These are phyloP conservation scores for Bocquillonia castaneifolia DNA, from an alignment of 441 rosid genomes.

Conservation along the genomic window DNA sequence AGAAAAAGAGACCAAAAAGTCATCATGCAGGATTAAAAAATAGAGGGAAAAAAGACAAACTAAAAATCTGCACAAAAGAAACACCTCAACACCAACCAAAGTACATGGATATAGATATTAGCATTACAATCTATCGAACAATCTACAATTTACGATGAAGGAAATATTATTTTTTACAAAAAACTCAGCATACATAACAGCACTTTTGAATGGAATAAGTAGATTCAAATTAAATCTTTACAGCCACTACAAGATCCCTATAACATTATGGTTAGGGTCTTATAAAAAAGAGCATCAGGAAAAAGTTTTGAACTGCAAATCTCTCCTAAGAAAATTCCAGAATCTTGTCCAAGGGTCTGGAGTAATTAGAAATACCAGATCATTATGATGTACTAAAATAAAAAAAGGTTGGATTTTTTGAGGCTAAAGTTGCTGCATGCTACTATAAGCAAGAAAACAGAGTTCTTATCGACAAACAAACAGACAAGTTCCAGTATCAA, in stretches of 20 bases:
- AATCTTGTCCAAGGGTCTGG: background rate
- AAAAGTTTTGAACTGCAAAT: too few relatives aligned
- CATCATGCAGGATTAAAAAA: slow-evolving; percentile 2
- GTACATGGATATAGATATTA: background rate
- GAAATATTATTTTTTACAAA: background rate
- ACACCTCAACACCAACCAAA: background rate
- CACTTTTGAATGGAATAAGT: background rate
- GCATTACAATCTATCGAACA: background rate
- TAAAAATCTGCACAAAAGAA: background rate
- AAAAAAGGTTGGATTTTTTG: too few relatives aligned
- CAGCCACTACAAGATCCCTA: background rate
- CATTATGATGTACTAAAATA: too few relatives aligned
- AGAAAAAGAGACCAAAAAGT: slow-evolving; percentile 17
- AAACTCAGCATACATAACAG: too few relatives aligned
- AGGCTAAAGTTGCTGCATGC: background rate
- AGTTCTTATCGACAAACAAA: background rate
- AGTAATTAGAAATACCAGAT: too few relatives aligned
- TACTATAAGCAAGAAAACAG: background rate
- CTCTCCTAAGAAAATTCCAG: background rate
- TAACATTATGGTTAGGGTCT: background rate
- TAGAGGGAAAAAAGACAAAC: slow-evolving; percentile 6
- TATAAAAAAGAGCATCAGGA: background rate
- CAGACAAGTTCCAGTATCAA: background rate
- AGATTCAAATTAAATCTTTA: background rate
- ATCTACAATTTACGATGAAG: background rate